These are phyloP conservation scores for Leccinum uliginosum DNA, from an alignment of 768 basidiomycete genomes.

Conservation along the genomic window DNA sequence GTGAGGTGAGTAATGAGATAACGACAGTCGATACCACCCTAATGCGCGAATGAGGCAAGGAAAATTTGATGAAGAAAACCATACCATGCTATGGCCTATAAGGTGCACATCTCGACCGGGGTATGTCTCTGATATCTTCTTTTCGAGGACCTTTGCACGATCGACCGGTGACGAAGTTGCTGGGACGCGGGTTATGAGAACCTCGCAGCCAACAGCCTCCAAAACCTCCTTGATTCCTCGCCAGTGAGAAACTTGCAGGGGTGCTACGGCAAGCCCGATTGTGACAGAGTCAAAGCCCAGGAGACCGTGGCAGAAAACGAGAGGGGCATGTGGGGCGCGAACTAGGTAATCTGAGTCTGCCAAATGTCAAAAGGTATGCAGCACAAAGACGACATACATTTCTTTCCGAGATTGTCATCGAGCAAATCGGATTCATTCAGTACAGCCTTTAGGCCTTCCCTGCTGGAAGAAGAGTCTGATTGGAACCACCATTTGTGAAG, in stretches of 20 bases:
- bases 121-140: conserved; percentile 73
- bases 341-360: conserved; percentile 40
- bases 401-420: conserved; percentile 42
- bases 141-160: conserved; percentile 85
- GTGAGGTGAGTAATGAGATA: conserved; percentile 82
- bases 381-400: conserved; percentile 47
- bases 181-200: conserved; percentile 91
- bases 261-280: conserved; percentile 70
- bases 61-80: conserved; percentile 1
- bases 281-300: conserved; percentile 86
- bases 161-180: conserved; percentile 87
- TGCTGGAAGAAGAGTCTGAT: conserved; percentile 35
- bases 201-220: conserved; percentile 82
- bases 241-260: conserved; percentile 92
- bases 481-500: conserved; percentile 49
- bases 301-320: conserved; percentile 95
- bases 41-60: conserved; percentile 20
- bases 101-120: conserved; percentile 85
- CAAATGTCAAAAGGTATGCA: not conserved
- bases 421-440: conserved; percentile 46
- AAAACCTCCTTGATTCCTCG: conserved; percentile 93
- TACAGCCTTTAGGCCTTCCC: conserved; percentile 40
- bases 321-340: conserved; percentile 71
- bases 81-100: conserved; percentile 77
- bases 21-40: conserved; percentile 93